Evolutionary conservation across 2,329 filamentous ascomycete genomes (phyloP).

Genomic region (Cyphellophora attinorum): DNA sequence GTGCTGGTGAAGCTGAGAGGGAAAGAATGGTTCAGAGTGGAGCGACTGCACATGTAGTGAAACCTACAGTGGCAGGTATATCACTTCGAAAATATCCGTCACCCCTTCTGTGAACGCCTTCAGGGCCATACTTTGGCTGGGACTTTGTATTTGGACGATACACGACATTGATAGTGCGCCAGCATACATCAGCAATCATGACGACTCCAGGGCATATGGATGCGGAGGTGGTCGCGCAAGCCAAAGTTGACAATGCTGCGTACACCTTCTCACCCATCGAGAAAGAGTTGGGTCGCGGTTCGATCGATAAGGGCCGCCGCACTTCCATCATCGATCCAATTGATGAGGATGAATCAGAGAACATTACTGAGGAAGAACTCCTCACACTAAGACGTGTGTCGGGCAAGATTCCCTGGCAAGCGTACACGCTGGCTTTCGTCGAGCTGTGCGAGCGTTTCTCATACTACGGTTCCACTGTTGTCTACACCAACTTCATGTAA

Average conservation of each 20-base stretch:
- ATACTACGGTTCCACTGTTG: slow-evolving; percentile 18
- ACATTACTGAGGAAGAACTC: slow-evolving; percentile 12
- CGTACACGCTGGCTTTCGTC: slow-evolving; percentile 17
- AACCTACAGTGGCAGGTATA: no score
- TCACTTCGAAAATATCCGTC: no score
- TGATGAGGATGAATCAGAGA: slow-evolving; percentile 13
- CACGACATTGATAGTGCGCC: no score
- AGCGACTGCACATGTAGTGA: no score
- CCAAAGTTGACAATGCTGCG: slow-evolving; percentile 7
- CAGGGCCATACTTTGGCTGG: no score
- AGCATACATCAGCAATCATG: slow-evolving; percentile 8
- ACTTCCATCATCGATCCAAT: background rate
- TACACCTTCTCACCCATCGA: slow-evolving; percentile 8
- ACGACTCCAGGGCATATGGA: slow-evolving; percentile 11
- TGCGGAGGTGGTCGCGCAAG: slow-evolving; percentile 12
- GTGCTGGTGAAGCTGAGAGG: no score
- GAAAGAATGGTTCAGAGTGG: no score
- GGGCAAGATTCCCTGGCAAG: slow-evolving; percentile 16
- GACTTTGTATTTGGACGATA: no score
- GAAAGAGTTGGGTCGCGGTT: slow-evolving; percentile 11
- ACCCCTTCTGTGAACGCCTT: no score
- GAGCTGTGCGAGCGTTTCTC: slow-evolving; percentile 20
- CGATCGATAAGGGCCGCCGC: slow-evolving; percentile 8
- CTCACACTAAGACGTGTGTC: slow-evolving; percentile 15
- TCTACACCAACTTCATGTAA: slow-evolving; percentile 7